Evolutionary conservation across 305 asterid genomes (phyloP), one percentile per base, ranked within the genome.

Genomic region (Fraxinus baroniana): DNA sequence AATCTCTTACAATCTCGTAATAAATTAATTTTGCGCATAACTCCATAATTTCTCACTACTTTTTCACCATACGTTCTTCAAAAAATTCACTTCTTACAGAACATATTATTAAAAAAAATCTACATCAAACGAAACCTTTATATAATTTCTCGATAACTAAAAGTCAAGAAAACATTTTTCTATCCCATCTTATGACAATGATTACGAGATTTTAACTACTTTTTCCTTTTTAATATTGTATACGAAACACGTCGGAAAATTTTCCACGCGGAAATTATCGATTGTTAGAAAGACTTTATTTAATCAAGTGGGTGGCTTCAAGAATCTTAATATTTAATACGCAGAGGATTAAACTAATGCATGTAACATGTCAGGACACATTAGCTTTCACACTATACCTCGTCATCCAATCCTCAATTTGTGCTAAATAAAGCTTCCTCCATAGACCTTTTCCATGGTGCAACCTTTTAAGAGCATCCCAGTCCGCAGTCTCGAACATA

Each of bases 361-460:
- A 68, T 37, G 57, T 12, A 33, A 76, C 70, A 79, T 52, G 84
- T 82, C 84, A 82, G 37, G 78, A 80, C 76, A 35, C 32, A 6
- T 35, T 79, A 82, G 89, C 87, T 86, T 86, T 85, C 89, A 81
- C 87, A 85, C 80, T 86, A 81, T 85, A 70, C 86, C 82, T 75
- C 78, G 70, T 71, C 80, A 57, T n/a, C 78, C 73, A 44, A 20
- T 70, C 76, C 72, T n/a, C 18, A 70, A 64, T 8, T 78, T 64
- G 77, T 77, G 84, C 87, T 35, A 74, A 74, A 83, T 79, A 82
- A 78, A 81, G 66, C 89, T 89, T 87, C 91, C 68, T 71, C 83
- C 57, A 74, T 84, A 78, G 88, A 17, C 41, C 64, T 86, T 84
- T 85, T 44, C 37, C 55, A 83, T 55, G 30, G 36, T 80, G 76